Evolutionary conservation across 345 rosid species (phyloP).

Genomic region (Acer yangbiense): DNA sequence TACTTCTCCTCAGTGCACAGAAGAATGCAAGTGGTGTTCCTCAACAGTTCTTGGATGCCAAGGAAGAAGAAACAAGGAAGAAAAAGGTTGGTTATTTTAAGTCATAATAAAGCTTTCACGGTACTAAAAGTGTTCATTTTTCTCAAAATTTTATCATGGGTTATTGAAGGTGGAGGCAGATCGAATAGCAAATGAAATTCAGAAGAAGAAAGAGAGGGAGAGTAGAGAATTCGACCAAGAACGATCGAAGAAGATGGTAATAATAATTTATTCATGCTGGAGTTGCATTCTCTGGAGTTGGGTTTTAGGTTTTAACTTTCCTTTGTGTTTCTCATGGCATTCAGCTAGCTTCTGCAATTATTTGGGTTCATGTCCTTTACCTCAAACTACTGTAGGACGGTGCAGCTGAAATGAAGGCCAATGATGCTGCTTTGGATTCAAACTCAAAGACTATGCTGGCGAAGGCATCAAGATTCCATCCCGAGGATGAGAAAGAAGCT

Average conservation of each 20-base stretch:
- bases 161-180: constrained; percentile 70
- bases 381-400: constrained; percentile 99
- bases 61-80: constrained; percentile 75
- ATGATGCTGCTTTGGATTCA: constrained; percentile 43
- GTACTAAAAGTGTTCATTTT: background rate
- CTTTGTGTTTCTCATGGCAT: constrained; percentile 72
- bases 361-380: constrained; percentile 99
- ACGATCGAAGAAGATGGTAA: constrained; percentile 70
- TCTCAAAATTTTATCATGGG: constrained; percentile 16
- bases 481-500: constrained; percentile 49
- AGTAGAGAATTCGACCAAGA: constrained; percentile 55
- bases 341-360: constrained; percentile 99
- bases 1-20: constrained; percentile 89
- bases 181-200: constrained; percentile 56
- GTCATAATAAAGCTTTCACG: constrained; percentile 2
- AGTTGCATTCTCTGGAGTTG: constrained; percentile 45
- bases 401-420: constrained; percentile 49
- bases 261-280: constrained; percentile 68
- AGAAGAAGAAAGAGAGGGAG: constrained; percentile 70
- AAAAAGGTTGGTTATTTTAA: constrained; percentile 52
- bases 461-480: constrained; percentile 42
- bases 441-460: constrained; percentile 34
- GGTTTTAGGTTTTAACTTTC: constrained; percentile 65
- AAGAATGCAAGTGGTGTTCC: constrained; percentile 89
- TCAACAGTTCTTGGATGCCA: constrained; percentile 86